Percentiles rank a stretch among this genome's conserved stretches.
These are phyloP conservation scores for Onygenales sp. DNA, from an alignment of 2,329 filamentous ascomycete species.

Conservation along the genomic window DNA sequence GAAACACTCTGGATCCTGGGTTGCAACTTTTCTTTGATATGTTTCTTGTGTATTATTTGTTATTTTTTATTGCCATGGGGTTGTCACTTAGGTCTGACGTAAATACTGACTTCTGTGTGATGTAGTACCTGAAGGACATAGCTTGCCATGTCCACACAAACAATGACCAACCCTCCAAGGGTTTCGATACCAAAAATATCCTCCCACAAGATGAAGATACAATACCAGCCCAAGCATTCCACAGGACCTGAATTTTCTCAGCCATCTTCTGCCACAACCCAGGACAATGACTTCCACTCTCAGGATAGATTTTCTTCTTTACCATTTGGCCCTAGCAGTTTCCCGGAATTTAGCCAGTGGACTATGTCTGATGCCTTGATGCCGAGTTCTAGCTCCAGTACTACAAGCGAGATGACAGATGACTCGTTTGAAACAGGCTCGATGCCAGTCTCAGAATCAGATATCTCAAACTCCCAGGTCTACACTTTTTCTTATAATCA, in stretches of 20 bases:
- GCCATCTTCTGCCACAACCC: conserved; percentile 28
- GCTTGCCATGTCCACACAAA: conserved; percentile 26
- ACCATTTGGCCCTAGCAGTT: conserved; percentile 24
- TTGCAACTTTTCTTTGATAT: not conserved
- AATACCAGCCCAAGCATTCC: conserved; percentile 27
- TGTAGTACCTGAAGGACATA: not conserved
- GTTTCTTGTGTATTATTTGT: not conserved
- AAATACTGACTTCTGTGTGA: conserved; percentile 13
- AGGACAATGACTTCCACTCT: conserved; percentile 35
- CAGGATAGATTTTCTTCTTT: conserved; percentile 33
- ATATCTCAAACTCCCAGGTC: conserved; percentile 33
- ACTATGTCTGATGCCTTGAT: conserved; percentile 23
- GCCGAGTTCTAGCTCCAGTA: conserved; percentile 12
- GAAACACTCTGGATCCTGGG: not conserved
- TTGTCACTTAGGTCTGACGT: conserved; percentile 9
- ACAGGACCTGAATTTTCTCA: conserved; percentile 29
- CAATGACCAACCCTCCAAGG: conserved; percentile 27
- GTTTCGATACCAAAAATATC: conserved; percentile 25
- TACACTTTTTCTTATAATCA: conserved; percentile 33
- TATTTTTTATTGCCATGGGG: not conserved
- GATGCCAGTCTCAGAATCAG: conserved; percentile 25
- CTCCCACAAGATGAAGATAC: conserved; percentile 23
- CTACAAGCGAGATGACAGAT: conserved; percentile 13
- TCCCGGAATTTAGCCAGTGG: conserved; percentile 31
- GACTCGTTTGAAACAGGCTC: conserved; percentile 30